Evolutionary conservation across 1,284 basidiomycete species (phyloP), one percentile per base, ranked within the genome.

Genomic region (Megacollybia platyphylla): DNA sequence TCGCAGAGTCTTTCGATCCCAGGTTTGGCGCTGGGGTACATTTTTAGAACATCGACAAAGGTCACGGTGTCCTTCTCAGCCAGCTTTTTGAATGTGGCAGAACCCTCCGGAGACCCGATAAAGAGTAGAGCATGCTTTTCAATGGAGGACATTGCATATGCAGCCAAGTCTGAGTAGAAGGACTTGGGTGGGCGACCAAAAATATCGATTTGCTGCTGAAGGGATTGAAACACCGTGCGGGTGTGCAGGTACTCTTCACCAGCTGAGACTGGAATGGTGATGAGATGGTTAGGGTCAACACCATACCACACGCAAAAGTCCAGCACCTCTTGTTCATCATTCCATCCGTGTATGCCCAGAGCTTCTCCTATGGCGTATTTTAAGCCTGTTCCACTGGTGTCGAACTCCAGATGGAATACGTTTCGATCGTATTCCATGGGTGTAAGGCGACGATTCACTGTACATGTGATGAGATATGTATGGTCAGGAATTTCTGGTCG

Each of bases 331-430:
- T 76, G 61, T 36, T 77, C 76, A 60, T 98, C 92, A 63, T 98
- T 98, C 92, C 92, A 97, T 31, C 96, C 96, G 60, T 98, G 91
- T 39, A 98, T 74, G 44, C 94, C 94, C 35, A 98, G 79, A 13
- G 96, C 96, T 65, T 98, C 94, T 47, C 94, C 94, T 45, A 98
- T 90, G 38, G 79, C 83, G 64, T 98, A 98, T 64, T 86, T 91
- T 51, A 98, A 76, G 7, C 90, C 92, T 11, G 96, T 98, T 36
- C 89, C 88, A 40, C 75, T 67, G 7, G 90, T 92, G 61, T 92
- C 81, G 59, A 98, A 91, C 69, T 97, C 94, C 58, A 98, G 77
- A 65, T 98, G 94, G 75, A 98, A 98, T 45, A 98, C 91, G 62
- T 98, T 97, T 51, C 96, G 87, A 64, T 97, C 89, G 64, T 98